Evolutionary conservation across 805 yeast species (phyloP), one percentile per base, ranked within the genome.

Genomic region (Dipodascus albidus): DNA sequence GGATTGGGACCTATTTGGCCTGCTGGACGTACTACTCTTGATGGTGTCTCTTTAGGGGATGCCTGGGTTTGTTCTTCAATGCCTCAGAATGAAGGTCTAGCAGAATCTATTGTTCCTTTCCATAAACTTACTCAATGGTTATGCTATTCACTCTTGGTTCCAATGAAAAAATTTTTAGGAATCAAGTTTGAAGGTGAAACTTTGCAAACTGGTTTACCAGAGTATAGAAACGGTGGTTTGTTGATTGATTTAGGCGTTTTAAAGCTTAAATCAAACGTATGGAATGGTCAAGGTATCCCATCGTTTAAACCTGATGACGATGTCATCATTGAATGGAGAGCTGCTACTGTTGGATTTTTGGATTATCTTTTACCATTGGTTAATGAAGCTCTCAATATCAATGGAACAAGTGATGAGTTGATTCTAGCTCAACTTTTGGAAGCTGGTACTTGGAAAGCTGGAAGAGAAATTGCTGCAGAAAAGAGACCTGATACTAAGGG

Each of bases 81-180:
- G 58, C 62, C 64, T 11, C 58, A 55, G 15, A 60, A 51, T 11
- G 52, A 53, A 2, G 55, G 63, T 9, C 75, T 71, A 41, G 57
- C 69, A 57, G 66, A 69, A 17, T 67, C 67, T 48, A 74, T 81
- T 49, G 79, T 79, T 17, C 81, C 85, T 1, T 81, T 81, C 65
- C 86, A 81, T 59, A 81, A 82, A 55, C 69, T 82, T 41, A 79
- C 84, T 0, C 87, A 81, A 64, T 81, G 86, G 86, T 67, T 81
- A 8, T 76, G 83, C 20, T 81, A 81, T 61, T 81, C 86, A 1
- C 63, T 81, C 51, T 62, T 81, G 19, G 72, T 74, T 14, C 85
- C 85, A 3, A 66, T 82, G 49, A 70, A 68, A 51, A 64, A 68
- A 17, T 58, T 52, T 27, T 74, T 65, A 55, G 82, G 80, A 2